Evolutionary conservation across 2,329 filamentous ascomycete genomes (phyloP).

Genomic region (Beauveria caledonica): DNA sequence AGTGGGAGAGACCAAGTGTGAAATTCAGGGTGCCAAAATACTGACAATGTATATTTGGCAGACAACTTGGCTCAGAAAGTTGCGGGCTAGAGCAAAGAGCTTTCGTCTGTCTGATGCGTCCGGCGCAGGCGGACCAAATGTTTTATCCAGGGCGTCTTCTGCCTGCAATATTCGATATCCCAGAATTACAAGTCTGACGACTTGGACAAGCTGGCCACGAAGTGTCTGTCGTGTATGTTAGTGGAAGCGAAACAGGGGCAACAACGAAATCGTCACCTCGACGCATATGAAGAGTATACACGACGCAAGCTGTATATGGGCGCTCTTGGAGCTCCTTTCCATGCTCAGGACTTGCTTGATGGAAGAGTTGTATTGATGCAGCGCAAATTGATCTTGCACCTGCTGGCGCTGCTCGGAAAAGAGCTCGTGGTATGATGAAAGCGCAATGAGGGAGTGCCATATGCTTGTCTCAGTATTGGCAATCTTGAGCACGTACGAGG

Average conservation of each 20-base stretch:
- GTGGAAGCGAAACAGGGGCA: background rate
- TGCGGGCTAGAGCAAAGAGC: constrained; percentile 7
- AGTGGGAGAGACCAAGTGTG: background rate
- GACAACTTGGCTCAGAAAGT: constrained; percentile 8
- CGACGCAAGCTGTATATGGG: constrained; percentile 8
- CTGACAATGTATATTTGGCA: constrained; percentile 9
- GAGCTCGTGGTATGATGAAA: constrained; percentile 11
- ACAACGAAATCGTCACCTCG: background rate
- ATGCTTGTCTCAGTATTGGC: constrained; percentile 9
- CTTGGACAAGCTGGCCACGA: background rate
- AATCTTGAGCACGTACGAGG: constrained; percentile 9
- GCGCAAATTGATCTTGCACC: constrained; percentile 3
- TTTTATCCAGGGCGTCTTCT: constrained; percentile 5
- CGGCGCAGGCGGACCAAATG: background rate
- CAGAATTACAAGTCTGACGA: constrained; percentile 1
- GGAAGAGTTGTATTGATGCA: constrained; percentile 10
- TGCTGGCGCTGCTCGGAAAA: constrained; percentile 1
- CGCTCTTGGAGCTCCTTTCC: background rate
- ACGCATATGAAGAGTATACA: constrained; percentile 12
- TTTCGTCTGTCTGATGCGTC: background rate
- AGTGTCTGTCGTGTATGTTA: background rate
- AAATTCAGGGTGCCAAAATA: background rate
- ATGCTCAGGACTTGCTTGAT: constrained; percentile 1
- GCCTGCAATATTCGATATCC: constrained; percentile 8
- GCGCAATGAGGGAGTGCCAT: constrained; percentile 11